phyloP scores from a whole-genome alignment of 805 yeast species.

The Yueomyces sp. region DNA sequence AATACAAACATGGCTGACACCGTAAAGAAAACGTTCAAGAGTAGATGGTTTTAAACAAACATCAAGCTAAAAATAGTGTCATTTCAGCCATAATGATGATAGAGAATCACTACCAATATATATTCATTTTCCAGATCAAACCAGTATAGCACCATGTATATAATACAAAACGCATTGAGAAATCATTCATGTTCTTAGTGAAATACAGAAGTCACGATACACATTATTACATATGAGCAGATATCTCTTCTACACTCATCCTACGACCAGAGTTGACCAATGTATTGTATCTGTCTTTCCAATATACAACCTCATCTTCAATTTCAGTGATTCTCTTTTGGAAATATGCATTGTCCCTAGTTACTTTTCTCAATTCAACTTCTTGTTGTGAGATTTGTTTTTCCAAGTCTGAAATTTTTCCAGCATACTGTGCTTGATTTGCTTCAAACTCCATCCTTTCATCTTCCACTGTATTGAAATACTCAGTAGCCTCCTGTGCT shows the following conservation, averaged over 20 bases:
- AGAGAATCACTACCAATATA: too few relatives aligned
- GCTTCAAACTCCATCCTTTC: constrained; percentile 45
- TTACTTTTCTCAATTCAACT: constrained; percentile 31
- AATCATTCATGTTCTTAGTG: too few relatives aligned
- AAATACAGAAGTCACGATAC: too few relatives aligned
- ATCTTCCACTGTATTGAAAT: constrained; percentile 39
- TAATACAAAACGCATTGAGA: background rate
- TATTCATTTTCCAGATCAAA: too few relatives aligned
- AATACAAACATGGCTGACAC: background rate
- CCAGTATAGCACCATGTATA: too few relatives aligned
- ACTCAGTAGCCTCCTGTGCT: constrained; percentile 36
- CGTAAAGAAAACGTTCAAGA: too few relatives aligned
- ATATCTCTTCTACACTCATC: background rate
- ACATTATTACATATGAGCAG: background rate
- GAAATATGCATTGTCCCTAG: constrained; percentile 43
- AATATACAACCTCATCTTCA: constrained; percentile 44
- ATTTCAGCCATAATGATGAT: too few relatives aligned
- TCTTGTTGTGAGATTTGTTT: constrained; percentile 32
- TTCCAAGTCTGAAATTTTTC: constrained; percentile 30
- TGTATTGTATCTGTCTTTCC: constrained; percentile 31
- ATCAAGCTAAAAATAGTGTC: too few relatives aligned
- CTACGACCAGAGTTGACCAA: constrained; percentile 5
- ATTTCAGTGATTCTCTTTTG: constrained; percentile 38
- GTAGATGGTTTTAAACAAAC: too few relatives aligned
- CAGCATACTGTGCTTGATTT: constrained; percentile 34